phyloP scores from a whole-genome alignment of 257 asterid genomes.

The Jaltomata sinuosa region DNA sequence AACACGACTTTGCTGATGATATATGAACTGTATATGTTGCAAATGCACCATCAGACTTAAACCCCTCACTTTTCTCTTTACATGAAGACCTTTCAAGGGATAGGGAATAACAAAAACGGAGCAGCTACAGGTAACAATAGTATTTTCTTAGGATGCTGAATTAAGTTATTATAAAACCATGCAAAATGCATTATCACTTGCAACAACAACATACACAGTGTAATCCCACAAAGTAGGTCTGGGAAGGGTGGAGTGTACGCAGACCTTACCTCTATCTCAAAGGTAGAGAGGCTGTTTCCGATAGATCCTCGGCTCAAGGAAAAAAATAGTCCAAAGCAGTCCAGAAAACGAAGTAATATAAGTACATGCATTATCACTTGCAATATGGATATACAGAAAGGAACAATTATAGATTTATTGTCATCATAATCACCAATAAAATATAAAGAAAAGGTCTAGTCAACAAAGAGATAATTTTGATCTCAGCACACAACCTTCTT shows the following conservation, averaged over 20 bases:
- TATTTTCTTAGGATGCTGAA: not conserved
- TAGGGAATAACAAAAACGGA: not conserved
- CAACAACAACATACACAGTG: too few relatives aligned
- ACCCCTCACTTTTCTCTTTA: not conserved
- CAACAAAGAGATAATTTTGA: not conserved
- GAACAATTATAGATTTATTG: not conserved
- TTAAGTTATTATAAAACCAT: not conserved
- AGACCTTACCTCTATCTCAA: too few relatives aligned
- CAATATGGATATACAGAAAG: not conserved
- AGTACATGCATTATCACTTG: not conserved
- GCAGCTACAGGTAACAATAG: not conserved
- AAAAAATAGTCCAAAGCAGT: too few relatives aligned
- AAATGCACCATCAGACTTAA: not conserved
- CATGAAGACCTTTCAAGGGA: not conserved
- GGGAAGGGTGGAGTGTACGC: too few relatives aligned
- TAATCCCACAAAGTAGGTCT: too few relatives aligned
- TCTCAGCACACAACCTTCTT: slow-evolving; percentile 50
- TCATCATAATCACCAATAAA: not conserved
- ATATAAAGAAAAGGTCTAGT: not conserved
- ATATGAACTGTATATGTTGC: not conserved
- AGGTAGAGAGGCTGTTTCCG: too few relatives aligned
- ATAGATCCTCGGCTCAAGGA: too few relatives aligned
- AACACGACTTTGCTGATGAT: not conserved
- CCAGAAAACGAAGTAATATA: too few relatives aligned
- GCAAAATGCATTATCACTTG: not conserved